A percentile compares a stretch with the other conserved stretches of the same genome.
These are phyloP conservation scores for Colletotrichum chlorophyti DNA, from an alignment of 2,329 filamentous ascomycete species.

Conservation along the genomic window DNA sequence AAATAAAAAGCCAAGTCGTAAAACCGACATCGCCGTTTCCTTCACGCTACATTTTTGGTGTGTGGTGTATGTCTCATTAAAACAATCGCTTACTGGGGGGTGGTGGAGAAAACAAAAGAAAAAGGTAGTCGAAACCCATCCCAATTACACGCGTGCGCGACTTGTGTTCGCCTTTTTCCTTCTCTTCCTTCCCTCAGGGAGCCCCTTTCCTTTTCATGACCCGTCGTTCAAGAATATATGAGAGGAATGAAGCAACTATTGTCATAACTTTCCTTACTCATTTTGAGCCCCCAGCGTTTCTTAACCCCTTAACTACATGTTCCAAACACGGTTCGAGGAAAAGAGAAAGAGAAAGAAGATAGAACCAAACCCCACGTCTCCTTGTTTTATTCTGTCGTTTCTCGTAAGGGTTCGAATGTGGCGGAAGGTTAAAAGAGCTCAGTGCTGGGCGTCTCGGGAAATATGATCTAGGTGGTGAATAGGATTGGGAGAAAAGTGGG, in stretches of 20 bases:
- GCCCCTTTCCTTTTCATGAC: not conserved
- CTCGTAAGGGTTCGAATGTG: conserved; percentile 24
- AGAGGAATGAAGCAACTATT: too few relatives aligned
- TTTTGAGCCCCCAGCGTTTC: too few relatives aligned
- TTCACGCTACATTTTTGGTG: not conserved
- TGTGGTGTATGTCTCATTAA: conserved; percentile 16
- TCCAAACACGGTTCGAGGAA: conserved; percentile 16
- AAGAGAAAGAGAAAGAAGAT: conserved; percentile 8
- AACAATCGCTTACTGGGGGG: conserved; percentile 25
- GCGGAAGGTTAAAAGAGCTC: conserved; percentile 1
- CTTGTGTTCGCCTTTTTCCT: conserved; percentile 18
- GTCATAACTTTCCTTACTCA: too few relatives aligned
- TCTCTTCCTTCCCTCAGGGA: not conserved
- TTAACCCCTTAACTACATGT: conserved; percentile 24
- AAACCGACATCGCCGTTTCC: not conserved
- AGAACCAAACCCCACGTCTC: too few relatives aligned
- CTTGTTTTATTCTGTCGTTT: conserved; percentile 15
- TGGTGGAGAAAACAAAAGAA: conserved; percentile 12
- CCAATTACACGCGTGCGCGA: conserved; percentile 15
- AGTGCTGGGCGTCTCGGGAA: conserved; percentile 13
- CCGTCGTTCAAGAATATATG: not conserved
- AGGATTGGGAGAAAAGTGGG: not conserved
- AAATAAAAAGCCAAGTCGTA: not conserved
- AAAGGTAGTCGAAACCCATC: conserved; percentile 18
- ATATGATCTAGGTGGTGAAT: conserved; percentile 21